phyloP scores from a whole-genome alignment of 371 early-diverging fungal species.

The Mucor plumbeus region DNA sequence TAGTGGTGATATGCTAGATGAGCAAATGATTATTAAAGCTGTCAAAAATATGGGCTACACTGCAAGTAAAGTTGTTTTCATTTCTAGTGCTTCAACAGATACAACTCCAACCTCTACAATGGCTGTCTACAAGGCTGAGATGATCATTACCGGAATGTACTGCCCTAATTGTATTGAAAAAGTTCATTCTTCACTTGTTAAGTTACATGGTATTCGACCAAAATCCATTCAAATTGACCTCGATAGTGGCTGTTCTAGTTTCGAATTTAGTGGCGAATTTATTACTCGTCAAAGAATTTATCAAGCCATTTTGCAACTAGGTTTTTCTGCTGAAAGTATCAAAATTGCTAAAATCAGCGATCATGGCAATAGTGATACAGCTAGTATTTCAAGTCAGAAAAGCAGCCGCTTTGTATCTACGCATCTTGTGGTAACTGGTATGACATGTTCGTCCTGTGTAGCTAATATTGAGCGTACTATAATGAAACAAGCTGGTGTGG shows the following conservation, averaged over 20 bases:
- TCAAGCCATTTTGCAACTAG: constrained; percentile 53
- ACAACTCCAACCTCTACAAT: neutral
- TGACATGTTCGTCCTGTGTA: constrained; percentile 89
- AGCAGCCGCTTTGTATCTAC: constrained; percentile 27
- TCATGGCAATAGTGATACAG: neutral
- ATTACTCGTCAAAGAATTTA: constrained; percentile 43
- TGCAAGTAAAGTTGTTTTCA: constrained; percentile 43
- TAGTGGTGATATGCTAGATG: constrained; percentile 28
- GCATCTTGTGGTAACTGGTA: constrained; percentile 68
- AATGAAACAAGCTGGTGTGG: constrained; percentile 60
- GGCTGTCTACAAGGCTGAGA: constrained; percentile 28
- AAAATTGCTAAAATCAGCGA: constrained; percentile 41
- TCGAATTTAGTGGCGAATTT: constrained; percentile 42
- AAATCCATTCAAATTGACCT: constrained; percentile 48
- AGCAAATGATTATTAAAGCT: constrained; percentile 44
- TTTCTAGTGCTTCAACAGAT: constrained; percentile 12
- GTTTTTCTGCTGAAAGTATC: constrained; percentile 59
- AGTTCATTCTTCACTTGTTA: constrained; percentile 50
- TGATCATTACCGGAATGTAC: constrained; percentile 70
- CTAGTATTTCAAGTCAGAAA: constrained; percentile 18
- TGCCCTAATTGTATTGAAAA: constrained; percentile 67
- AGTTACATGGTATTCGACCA: constrained; percentile 41
- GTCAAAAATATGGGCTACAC: constrained; percentile 71
- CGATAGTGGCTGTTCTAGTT: constrained; percentile 51
- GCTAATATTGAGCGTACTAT: constrained; percentile 68